Conservation (phyloP, 495 filamentous ascomycete species). For the Oidiodendron maius region DNA sequence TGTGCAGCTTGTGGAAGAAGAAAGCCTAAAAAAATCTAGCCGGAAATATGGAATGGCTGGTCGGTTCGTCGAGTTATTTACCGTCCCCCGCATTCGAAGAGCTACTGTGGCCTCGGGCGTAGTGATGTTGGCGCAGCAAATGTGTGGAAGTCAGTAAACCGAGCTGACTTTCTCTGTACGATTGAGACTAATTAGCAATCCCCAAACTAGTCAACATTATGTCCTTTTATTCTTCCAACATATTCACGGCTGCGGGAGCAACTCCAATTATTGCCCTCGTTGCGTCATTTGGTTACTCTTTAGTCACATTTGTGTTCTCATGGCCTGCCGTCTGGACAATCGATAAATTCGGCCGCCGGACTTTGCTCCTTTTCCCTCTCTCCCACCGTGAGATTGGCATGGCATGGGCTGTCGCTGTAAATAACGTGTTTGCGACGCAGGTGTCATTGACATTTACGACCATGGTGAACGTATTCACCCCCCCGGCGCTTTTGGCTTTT, state of each 20-base stretch:
- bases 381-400: constrained; percentile 74
- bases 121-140: constrained; percentile 77
- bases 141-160: too few species aligned
- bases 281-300: constrained; percentile 55
- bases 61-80: constrained; percentile 55
- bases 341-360: constrained; percentile 75
- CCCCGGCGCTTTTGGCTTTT: constrained; percentile 62
- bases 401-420: constrained; percentile 65
- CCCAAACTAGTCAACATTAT: constrained; percentile 78
- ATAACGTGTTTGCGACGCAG: constrained; percentile 59
- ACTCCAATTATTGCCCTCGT: constrained; percentile 51
- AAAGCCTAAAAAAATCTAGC: constrained; percentile 27
- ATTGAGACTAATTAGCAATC: too few species aligned
- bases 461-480: constrained; percentile 39
- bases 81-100: constrained; percentile 51
- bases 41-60: constrained; percentile 40
- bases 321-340: constrained; percentile 80
- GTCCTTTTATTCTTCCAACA: constrained; percentile 76
- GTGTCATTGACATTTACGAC: constrained; percentile 59
- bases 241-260: constrained; percentile 63
- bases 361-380: constrained; percentile 68
- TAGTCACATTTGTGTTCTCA: constrained; percentile 77
- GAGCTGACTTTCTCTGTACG: too few species aligned
- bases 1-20: constrained; percentile 42
- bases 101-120: constrained; percentile 55